A percentile compares a stretch with the other conserved stretches of the same genome.
Conservation (phyloP, 345 rosid species). For the Moricandia moricandioides region DNA sequence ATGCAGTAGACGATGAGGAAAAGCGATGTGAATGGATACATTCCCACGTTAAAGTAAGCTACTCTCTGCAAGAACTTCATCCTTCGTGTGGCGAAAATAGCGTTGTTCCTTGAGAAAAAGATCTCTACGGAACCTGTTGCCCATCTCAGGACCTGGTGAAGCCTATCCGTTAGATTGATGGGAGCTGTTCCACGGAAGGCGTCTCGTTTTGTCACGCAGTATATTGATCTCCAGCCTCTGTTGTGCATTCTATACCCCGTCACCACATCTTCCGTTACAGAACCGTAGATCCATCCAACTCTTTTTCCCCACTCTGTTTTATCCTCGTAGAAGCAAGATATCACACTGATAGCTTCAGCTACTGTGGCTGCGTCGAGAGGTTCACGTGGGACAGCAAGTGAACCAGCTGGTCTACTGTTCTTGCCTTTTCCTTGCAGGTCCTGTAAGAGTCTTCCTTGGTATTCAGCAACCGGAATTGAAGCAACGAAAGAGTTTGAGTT, state of each 20-base stretch:
- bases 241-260: neutral
- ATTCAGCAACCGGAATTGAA: neutral
- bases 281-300: neutral
- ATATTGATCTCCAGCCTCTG: neutral
- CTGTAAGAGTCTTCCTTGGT: neutral
- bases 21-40: neutral
- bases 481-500: neutral
- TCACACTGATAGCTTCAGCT: neutral
- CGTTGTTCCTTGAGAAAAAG: neutral
- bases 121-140: neutral
- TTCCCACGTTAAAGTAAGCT: neutral
- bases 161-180: neutral
- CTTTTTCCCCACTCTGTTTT: neutral
- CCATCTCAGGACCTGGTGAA: constrained; percentile 1
- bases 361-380: neutral
- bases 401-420: constrained; percentile 3
- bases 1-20: neutral
- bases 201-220: neutral
- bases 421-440: constrained; percentile 1
- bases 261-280: neutral
- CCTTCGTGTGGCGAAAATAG: neutral
- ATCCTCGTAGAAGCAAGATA: neutral
- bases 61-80: neutral
- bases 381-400: neutral
- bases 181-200: neutral